Percentiles rank a stretch among this genome's conserved stretches.
These are phyloP conservation scores for Russula compacta DNA, from an alignment of 768 basidiomycete genomes.

Conservation along the genomic window DNA sequence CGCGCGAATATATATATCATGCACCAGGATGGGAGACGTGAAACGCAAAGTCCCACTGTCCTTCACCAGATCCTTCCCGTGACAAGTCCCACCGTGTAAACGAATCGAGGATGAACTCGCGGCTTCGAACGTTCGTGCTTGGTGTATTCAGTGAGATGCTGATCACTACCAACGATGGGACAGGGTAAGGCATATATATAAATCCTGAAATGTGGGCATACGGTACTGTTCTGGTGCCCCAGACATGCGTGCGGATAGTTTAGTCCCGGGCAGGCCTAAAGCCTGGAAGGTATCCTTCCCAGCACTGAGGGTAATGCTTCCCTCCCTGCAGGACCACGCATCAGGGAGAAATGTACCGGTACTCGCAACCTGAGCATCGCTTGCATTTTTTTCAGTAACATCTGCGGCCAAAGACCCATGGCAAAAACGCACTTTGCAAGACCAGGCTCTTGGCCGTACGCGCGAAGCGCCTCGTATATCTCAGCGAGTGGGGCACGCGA, in stretches of 20 bases:
- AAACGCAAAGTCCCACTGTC: conserved; percentile 19
- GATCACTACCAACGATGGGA: background rate
- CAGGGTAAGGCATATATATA: conserved; percentile 19
- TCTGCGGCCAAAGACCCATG: conserved; percentile 15
- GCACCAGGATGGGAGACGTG: conserved; percentile 8
- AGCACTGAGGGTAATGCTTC: conserved; percentile 47
- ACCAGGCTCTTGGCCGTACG: conserved; percentile 23
- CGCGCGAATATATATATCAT: background rate
- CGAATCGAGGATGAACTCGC: conserved; percentile 1
- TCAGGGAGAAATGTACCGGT: conserved; percentile 33
- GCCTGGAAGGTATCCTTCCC: conserved; percentile 50
- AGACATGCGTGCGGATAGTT: conserved; percentile 40
- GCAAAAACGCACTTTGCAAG: conserved; percentile 2
- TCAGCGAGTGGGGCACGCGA: conserved; percentile 36
- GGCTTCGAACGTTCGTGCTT: conserved; percentile 10
- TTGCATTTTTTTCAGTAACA: background rate
- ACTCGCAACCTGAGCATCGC: conserved; percentile 7
- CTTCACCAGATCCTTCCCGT: conserved; percentile 15
- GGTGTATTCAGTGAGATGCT: conserved; percentile 1
- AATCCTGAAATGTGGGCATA: conserved; percentile 32
- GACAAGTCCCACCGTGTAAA: conserved; percentile 12
- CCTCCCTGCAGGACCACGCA: conserved; percentile 59
- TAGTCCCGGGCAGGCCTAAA: conserved; percentile 50
- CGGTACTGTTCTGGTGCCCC: conserved; percentile 31
- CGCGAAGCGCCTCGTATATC: conserved; percentile 31